Evolutionary conservation across 441 rosid species (phyloP), one percentile per base, ranked within the genome.

Genomic region (Francoa sonchifolia): DNA sequence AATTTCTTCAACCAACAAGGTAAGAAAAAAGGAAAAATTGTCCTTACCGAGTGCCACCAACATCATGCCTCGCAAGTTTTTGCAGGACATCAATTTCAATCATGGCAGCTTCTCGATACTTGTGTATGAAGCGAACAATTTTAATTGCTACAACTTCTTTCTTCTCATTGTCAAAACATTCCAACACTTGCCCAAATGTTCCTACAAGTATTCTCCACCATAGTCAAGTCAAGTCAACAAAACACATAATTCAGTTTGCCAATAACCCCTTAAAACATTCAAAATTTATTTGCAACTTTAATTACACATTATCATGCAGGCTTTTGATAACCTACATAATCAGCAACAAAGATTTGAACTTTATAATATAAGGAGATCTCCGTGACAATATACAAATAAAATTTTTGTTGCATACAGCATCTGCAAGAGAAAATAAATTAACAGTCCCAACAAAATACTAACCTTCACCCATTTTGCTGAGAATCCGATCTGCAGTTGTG

Each of bases 381-480:
- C 9, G 4, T 7, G 11, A 6, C 9, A 14, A 10, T 18, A 16
- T 12, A 11, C 2, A 13, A 29, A n/a, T 23, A 6, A 31, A 33
- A 25, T 27, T 20, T 15, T 18, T 36, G 26, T n/a, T 10, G 38
- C 11, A 28, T 44, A 39, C 12, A 21, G 8, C 12, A 4, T n/a
- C 43, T 3, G 16, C 44, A 47, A 29, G 6, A 23, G 25, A 9
- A 17, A 19, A 60, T 8, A 16, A 21, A 16, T 5, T 11, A 15
- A n/a, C 46, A 28, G 10, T 8, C 4, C 15, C 0, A 44, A 41
- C 12, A 34, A 36, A 33, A 8, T 8, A 67, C 87, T 12, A 49
- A 87, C 97, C 94, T 87, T 87, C 95, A 41, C 97, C 97, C 82
- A 80, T 81, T 74, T 83, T 83, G 70, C 84, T 61, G 53, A 66